Evolutionary conservation across 805 yeast species (phyloP), one percentile per base, ranked within the genome.

Genomic region (Debaryomyces castellii): DNA sequence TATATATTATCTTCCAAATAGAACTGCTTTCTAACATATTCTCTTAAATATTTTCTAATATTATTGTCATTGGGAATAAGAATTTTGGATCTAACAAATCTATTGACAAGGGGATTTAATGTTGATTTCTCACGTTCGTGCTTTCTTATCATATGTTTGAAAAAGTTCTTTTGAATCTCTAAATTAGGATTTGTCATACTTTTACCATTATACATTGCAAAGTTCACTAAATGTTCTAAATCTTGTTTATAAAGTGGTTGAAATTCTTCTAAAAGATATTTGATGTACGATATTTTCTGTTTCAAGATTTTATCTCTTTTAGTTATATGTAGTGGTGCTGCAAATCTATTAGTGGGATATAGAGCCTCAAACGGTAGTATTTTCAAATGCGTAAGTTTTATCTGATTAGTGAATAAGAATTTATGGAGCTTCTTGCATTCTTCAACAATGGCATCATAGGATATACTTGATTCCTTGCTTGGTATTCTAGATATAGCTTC

Each of bases 61-160:
- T 64, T 62, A 22, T 65, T 53, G 20, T 60, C 64, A 40, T 55
- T 55, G 1, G 73, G 71, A 2, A 69, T 49, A 41, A 66, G 49
- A 16, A 41, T 51, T 42, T 63, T 62, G 30, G 51, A 54, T 11
- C 66, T 57, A 10, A 57, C 50, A 33, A 51, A 50, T 37, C 51
- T 54, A 36, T 48, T 47, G 5, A 50, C 55, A 21, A 41, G 43
- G 3, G 60, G 62, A n/a, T 58, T 55, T 6, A 55, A 22, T 1
- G 45, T 20, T 1, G 17, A 28, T 3, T 21, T 37, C 39, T 58
- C 66, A 4, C 35, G 39, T 4, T 45, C 35, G 17, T 59, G 54
- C 41, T 63, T 65, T 17, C 57, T 47, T 9, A 32, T 43, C 66
- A 69, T 64, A 45, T 53, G 64, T 33, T 52, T 49, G 51, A 52